phyloP scores from a whole-genome alignment of 2,329 filamentous ascomycete species.

The Talaromyces sp. region DNA sequence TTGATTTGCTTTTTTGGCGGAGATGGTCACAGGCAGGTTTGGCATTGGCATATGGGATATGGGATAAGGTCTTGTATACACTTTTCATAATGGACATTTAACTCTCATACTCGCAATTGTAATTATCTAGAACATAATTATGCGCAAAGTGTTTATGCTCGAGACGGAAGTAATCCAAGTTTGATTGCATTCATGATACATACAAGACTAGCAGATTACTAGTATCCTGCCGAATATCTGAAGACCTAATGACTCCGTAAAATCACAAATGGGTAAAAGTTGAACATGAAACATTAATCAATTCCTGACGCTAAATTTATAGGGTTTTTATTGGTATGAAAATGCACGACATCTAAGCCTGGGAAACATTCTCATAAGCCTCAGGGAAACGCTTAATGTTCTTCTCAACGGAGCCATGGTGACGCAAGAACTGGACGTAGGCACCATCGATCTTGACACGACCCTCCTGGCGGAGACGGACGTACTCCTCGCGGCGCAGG shows the following conservation, averaged over 20 bases:
- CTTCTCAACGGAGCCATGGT: constrained; percentile 77
- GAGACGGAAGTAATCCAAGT: neutral
- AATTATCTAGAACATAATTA: neutral
- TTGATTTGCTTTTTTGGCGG: neutral
- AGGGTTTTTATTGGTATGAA: neutral
- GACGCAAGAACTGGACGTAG: constrained; percentile 98
- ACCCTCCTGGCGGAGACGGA: constrained; percentile 89
- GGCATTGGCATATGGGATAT: neutral
- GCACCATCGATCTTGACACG: constrained; percentile 96
- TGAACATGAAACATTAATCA: constrained; percentile 13
- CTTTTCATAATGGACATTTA: neutral
- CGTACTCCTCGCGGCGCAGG: constrained; percentile 95
- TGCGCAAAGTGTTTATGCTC: neutral
- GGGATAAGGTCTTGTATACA: neutral
- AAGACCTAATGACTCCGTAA: constrained; percentile 10
- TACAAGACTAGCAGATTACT: neutral
- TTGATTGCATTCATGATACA: constrained; percentile 14
- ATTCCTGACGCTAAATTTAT: constrained; percentile 16
- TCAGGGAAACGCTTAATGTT: constrained; percentile 96
- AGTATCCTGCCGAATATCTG: constrained; percentile 6
- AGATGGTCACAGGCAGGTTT: neutral
- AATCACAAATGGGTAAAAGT: constrained; percentile 15
- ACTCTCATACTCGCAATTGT: neutral
- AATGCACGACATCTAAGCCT: constrained; percentile 37
- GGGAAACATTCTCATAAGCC: constrained; percentile 58